Conservation (phyloP, 2,329 filamentous ascomycete genomes). For the Calonectria leucothoes region DNA sequence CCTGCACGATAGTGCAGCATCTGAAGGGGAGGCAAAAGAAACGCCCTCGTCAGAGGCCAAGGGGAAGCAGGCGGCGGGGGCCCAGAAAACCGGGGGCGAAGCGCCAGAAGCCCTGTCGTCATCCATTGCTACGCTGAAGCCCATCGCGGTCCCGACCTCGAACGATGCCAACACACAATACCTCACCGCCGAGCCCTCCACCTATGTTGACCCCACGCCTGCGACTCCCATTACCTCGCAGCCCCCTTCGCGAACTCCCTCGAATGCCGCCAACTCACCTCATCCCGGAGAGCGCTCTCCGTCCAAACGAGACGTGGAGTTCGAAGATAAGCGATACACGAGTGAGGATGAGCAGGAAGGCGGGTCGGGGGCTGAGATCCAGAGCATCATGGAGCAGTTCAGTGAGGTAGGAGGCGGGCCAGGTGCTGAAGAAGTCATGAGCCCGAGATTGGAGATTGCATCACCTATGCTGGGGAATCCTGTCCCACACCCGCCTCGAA, state of each 20-base stretch:
- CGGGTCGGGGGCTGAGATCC: conserved; percentile 85
- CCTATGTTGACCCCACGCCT: conserved; percentile 69
- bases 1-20: conserved; percentile 29
- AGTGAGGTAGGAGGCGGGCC: conserved; percentile 78
- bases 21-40: conserved; percentile 17
- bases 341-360: conserved; percentile 75
- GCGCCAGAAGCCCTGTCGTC: conserved; percentile 53
- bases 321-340: conserved; percentile 67
- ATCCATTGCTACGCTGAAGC: conserved; percentile 62
- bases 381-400: conserved; percentile 98
- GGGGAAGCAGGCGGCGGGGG: conserved; percentile 39
- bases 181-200: conserved; percentile 59
- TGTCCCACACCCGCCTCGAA: conserved; percentile 80
- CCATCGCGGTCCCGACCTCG: conserved; percentile 52
- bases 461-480: conserved; percentile 78
- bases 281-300: conserved; percentile 60
- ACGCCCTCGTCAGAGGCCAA: conserved; percentile 30
- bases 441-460: conserved; percentile 84
- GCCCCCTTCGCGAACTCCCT: conserved; percentile 69
- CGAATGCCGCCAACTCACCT: conserved; percentile 63
- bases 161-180: conserved; percentile 53
- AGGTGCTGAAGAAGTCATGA: conserved; percentile 89
- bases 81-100: conserved; percentile 25
- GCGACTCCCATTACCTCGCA: conserved; percentile 66
- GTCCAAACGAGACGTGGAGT: conserved; percentile 63